These are phyloP conservation scores for Aureobasidium lini DNA, from an alignment of 2,329 filamentous ascomycete genomes.

Conservation along the genomic window DNA sequence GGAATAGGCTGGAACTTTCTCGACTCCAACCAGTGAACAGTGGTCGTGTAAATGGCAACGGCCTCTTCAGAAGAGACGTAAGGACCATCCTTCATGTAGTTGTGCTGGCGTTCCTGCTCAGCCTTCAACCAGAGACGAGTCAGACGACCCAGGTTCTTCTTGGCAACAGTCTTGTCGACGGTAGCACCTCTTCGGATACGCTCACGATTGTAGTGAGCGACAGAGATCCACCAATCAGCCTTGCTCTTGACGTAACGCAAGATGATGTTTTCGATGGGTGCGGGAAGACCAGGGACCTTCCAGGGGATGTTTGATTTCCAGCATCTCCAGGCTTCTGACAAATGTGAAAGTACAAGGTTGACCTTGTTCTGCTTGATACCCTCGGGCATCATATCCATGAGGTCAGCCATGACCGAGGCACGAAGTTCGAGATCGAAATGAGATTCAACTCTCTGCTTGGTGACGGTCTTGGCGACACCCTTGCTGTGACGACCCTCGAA, in stretches of 20 bases:
- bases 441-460: conserved; percentile 96
- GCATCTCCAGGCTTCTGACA: conserved; percentile 97
- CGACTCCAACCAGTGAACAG: conserved; percentile 97
- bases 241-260: conserved; percentile 98
- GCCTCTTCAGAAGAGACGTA: conserved; percentile 98
- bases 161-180: conserved; percentile 97
- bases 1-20: conserved; percentile 98
- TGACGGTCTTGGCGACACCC: conserved; percentile 97
- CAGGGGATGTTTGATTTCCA: conserved; percentile 99
- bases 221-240: conserved; percentile 99
- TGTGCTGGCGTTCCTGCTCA: conserved; percentile 96
- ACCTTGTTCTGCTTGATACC: conserved; percentile 99
- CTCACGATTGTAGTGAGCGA: conserved; percentile 97
- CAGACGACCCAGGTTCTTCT: conserved; percentile 94
- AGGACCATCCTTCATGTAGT: conserved; percentile 98
- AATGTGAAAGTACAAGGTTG: conserved; percentile 91
- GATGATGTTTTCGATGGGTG: conserved; percentile 98
- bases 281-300: conserved; percentile 95
- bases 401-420: conserved; percentile 95
- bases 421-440: conserved; percentile 96
- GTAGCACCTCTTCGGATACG: conserved; percentile 93
- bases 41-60: conserved; percentile 97
- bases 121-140: conserved; percentile 96
- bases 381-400: conserved; percentile 99
- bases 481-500: conserved; percentile 99